These are phyloP conservation scores for Blumeria graminis DNA, from an alignment of 2,329 filamentous ascomycete species.

Conservation along the genomic window DNA sequence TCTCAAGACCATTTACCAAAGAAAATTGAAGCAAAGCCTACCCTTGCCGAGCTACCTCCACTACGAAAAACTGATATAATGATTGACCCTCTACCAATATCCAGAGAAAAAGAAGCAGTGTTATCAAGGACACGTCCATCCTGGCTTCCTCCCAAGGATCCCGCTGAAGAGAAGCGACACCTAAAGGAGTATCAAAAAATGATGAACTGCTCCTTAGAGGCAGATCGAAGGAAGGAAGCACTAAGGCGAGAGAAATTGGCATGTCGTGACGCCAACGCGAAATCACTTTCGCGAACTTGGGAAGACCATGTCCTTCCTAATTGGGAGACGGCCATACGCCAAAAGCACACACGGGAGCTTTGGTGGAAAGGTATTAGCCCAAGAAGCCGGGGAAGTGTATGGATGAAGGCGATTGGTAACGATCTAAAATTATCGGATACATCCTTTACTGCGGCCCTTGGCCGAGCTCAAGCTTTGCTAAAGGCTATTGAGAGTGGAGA, in stretches of 20 bases:
- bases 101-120: slow-evolving; percentile 68
- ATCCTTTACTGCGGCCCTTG: slow-evolving; percentile 47
- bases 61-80: slow-evolving; percentile 39
- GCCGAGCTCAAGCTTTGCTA: slow-evolving; percentile 39
- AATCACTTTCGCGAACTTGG: slow-evolving; percentile 39
- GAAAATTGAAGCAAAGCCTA: slow-evolving; percentile 34
- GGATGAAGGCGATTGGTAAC: slow-evolving; percentile 15
- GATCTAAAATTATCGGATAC: slow-evolving; percentile 24
- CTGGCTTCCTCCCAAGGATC: slow-evolving; percentile 70
- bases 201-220: slow-evolving; percentile 40
- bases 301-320: slow-evolving; percentile 53
- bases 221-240: slow-evolving; percentile 33
- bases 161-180: slow-evolving; percentile 74
- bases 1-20: slow-evolving; percentile 8
- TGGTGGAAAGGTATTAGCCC: slow-evolving; percentile 67
- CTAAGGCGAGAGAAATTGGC: slow-evolving; percentile 26
- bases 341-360: slow-evolving; percentile 46
- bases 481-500: slow-evolving; percentile 13
- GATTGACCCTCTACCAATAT: slow-evolving; percentile 64
- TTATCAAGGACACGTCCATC: slow-evolving; percentile 58
- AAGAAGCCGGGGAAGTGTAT: slow-evolving; percentile 27
- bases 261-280: slow-evolving; percentile 28
- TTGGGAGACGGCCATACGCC: slow-evolving; percentile 46
- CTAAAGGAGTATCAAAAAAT: slow-evolving; percentile 66
- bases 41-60: slow-evolving; percentile 43